Evolutionary conservation across 345 rosid species (phyloP), one percentile per base, ranked within the genome.

Genomic region (Eucalyptus cloeziana): DNA sequence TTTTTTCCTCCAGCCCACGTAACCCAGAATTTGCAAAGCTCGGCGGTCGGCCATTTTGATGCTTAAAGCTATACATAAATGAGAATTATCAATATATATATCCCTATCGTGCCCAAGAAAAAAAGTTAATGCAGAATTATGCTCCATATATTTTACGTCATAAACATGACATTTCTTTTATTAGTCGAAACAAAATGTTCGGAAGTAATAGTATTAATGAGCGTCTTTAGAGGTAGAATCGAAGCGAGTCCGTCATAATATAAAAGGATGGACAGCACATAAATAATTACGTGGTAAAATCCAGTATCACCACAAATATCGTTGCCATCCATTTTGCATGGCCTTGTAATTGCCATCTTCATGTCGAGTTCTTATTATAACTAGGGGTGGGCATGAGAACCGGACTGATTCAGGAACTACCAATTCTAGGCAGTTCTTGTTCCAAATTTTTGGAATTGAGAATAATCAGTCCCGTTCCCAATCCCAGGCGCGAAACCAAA

Each of bases 331-430:
- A 33, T 33, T 69, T 69, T 69, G 44, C 24, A 33, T 33, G 79
- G 0, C 9, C 62, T 15, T 67, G 79, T 67, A 16, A 67, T 67
- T 19, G 24, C 24, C 44, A 69, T 31, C 80, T 69, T 62, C 69
- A 13, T 27, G 31, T 62, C 0, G 8, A 62, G 16, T 8, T 62
- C 15, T 62, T 27, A 27, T 30, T 62, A 30, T 30, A 62, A 1
- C 31, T 30, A 62, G 17, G 69, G 33, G 8, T 27, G 17, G 6
- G 33, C 69, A 27, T 1, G 0, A 13, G 15, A 62, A 62, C 1
- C 4, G 2, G 17, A 1, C 3, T 16, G 9, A 56, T 0, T 0
- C 3, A 52, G 0, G 2, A 52, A 52, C 25, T 0, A 1, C 4
- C 56, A 52, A 52, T 52, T 52, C 2, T 52, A 2, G 2, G 24